Percentiles rank a stretch among this genome's conserved stretches.
phyloP scores from a whole-genome alignment of 1,139 yeast genomes.

The Blastobotrys niveus region DNA sequence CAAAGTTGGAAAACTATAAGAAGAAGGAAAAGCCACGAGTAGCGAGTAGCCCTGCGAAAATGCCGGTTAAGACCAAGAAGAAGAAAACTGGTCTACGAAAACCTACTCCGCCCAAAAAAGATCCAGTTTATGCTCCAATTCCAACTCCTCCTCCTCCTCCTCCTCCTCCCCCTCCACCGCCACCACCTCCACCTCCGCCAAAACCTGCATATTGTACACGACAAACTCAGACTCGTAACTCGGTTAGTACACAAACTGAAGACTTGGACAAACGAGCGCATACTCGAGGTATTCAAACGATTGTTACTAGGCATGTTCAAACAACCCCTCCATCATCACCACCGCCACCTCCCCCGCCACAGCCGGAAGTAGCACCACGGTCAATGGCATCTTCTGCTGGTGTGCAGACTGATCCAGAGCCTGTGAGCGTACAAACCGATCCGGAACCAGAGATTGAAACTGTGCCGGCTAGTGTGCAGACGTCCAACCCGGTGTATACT shows the following conservation, averaged over 20 bases:
- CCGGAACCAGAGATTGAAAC: not conserved
- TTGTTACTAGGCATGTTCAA: not conserved
- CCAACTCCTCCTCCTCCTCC: conserved; percentile 7
- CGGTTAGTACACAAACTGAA: conserved; percentile 23
- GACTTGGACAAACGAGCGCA: not conserved
- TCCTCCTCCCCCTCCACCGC: not conserved
- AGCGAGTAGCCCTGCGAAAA: conserved; percentile 7
- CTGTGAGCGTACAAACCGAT: not conserved
- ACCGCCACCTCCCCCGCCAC: not conserved
- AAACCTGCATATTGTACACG: not conserved
- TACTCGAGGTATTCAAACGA: not conserved
- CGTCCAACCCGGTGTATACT: not conserved
- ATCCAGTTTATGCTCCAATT: conserved; percentile 2
- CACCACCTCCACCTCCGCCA: not conserved
- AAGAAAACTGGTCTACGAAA: conserved; percentile 9
- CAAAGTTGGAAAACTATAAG: conserved; percentile 2
- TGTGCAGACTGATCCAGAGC: conserved; percentile 1
- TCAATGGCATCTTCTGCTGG: not conserved
- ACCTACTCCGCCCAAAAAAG: conserved; percentile 9
- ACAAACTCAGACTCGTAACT: conserved; percentile 15
- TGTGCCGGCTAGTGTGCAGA: not conserved
- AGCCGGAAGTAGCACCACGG: not conserved
- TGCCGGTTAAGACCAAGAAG: not conserved
- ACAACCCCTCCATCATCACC: not conserved
- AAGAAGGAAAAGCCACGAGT: not conserved